Evolutionary conservation across 192 early-diverging fungal genomes (phyloP), one percentile per base, ranked within the genome.

Genomic region (Backusella luteola): DNA sequence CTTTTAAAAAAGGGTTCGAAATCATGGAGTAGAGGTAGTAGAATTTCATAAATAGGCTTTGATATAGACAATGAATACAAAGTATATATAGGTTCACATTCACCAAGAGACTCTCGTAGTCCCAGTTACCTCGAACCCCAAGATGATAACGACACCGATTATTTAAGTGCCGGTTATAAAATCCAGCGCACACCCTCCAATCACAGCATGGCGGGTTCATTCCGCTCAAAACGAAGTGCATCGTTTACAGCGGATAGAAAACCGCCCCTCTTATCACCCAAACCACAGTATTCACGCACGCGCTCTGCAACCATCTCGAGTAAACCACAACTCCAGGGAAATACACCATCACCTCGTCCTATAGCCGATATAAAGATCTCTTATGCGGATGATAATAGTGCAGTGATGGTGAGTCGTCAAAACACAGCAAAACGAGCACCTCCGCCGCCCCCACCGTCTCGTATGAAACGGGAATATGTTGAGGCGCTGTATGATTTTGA

Each of bases 401-500:
- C 56, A 9, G 26, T 32, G 32, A 3, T 3, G 14, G 14, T 1
- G 17, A 53, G 52, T 26, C 53, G 56, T 29, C 23, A 63, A 63
- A 63, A 63, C 26, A 63, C 21, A 8, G 8, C 26, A 3, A 66
- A 44, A 17, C 41, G 35, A 4, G 19, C 84, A 5, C 76, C 73
- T 12, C 73, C 83, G 44, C 84, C 86, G 1, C 66, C 77, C 12
- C 69, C 76, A 52, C 68, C 76, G 2, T 56, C 68, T 2, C 34
- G 49, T 6, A 8, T 4, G 4, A 69, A 69, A 23, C 41, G 41
- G 17, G 49, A 74, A 29, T 76, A 68, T 69, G 74, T 69, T 1
- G 63, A 63, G 9, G 82, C 82, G 29, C 21, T 83, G 32, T 83
- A 83, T 53, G 82, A 83, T 71, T 84, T 84, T 11, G 69, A 74